Conservation (phyloP, 2,329 filamentous ascomycete species). For the Xylogone sp. region DNA sequence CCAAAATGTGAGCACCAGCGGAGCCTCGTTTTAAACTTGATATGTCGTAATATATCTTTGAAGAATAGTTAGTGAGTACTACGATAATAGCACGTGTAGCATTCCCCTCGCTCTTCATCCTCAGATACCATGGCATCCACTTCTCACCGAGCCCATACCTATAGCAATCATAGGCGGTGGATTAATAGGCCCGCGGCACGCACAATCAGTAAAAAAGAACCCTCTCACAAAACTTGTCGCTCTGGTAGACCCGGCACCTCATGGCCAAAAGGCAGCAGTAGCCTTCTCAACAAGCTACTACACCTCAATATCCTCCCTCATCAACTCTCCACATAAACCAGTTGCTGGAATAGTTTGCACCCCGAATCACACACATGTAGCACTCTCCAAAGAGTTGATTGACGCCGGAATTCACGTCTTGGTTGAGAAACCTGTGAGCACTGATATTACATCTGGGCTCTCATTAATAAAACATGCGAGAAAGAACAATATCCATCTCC, state of each 20-base stretch:
- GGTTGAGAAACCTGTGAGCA: slow-evolving; percentile 54
- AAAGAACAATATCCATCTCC: slow-evolving; percentile 34
- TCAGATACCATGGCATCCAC: not conserved
- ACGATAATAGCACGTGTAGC: too few relatives aligned
- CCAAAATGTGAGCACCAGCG: too few relatives aligned
- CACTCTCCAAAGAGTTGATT: slow-evolving; percentile 45
- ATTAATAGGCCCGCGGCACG: slow-evolving; percentile 47
- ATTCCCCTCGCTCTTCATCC: not conserved
- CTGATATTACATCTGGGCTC: slow-evolving; percentile 32
- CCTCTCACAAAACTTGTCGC: slow-evolving; percentile 35
- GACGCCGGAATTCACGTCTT: slow-evolving; percentile 46
- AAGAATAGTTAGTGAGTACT: not conserved
- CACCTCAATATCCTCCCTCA: slow-evolving; percentile 37
- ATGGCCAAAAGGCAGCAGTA: slow-evolving; percentile 30
- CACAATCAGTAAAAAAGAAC: slow-evolving; percentile 36
- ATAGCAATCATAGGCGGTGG: slow-evolving; percentile 45
- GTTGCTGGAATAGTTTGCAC: slow-evolving; percentile 56
- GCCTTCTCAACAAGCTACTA: slow-evolving; percentile 35
- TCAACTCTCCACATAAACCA: slow-evolving; percentile 36
- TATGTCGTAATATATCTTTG: too few relatives aligned
- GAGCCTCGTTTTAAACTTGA: too few relatives aligned
- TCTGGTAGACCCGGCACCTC: slow-evolving; percentile 42
- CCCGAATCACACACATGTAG: slow-evolving; percentile 54
- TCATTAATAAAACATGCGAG: slow-evolving; percentile 26
- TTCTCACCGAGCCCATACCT: slow-evolving; percentile 13